These are phyloP conservation scores for Dactylellina parvicollis DNA, from an alignment of 2,329 filamentous ascomycete genomes.

Conservation along the genomic window DNA sequence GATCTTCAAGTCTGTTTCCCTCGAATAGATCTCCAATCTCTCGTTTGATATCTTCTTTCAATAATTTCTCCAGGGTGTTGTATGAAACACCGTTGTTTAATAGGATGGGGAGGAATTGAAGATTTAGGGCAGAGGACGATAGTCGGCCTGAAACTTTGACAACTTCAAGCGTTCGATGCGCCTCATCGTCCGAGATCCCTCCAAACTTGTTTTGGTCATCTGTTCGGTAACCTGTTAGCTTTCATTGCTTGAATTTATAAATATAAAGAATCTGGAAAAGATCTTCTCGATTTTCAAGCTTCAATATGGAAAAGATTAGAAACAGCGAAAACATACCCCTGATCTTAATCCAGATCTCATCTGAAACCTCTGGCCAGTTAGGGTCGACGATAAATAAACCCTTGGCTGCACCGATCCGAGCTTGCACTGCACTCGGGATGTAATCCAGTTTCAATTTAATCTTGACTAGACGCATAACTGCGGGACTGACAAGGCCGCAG, in stretches of 20 bases:
- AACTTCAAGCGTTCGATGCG: slow-evolving; percentile 74
- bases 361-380: slow-evolving; percentile 63
- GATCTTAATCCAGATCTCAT: slow-evolving; percentile 71
- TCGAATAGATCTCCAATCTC: slow-evolving; percentile 67
- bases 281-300: too few relatives aligned
- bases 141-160: slow-evolving; percentile 65
- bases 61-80: slow-evolving; percentile 64
- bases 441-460: slow-evolving; percentile 65
- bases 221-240: slow-evolving; percentile 40
- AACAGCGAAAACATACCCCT: slow-evolving; percentile 59
- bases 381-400: slow-evolving; percentile 76
- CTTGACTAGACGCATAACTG: slow-evolving; percentile 68
- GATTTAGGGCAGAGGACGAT: slow-evolving; percentile 69
- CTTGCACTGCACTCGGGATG: slow-evolving; percentile 75
- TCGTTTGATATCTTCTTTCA: slow-evolving; percentile 65
- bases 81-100: slow-evolving; percentile 68
- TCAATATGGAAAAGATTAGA: too few relatives aligned
- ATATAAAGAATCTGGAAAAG: too few relatives aligned
- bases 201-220: slow-evolving; percentile 75
- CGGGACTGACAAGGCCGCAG: slow-evolving; percentile 72
- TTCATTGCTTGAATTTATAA: not conserved
- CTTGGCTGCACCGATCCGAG: slow-evolving; percentile 76
- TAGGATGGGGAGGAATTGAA: slow-evolving; percentile 75
- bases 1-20: slow-evolving; percentile 64
- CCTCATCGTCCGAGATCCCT: slow-evolving; percentile 62